Evolutionary conservation across 768 basidiomycete genomes (phyloP).

Genomic region (Mycena sanguinolenta): DNA sequence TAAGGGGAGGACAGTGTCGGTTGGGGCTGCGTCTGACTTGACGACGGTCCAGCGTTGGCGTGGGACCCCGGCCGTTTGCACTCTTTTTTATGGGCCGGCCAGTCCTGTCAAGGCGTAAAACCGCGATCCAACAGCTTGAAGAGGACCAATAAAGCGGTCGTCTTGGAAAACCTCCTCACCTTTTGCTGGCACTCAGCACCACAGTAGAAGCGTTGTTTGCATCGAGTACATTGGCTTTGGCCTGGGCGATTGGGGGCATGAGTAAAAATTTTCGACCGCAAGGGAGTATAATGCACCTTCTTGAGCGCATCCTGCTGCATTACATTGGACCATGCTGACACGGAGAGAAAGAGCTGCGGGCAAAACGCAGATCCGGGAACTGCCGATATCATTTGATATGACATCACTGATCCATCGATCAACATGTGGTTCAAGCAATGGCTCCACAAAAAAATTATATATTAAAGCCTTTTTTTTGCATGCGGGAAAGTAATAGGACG

Average conservation of each 20-base stretch:
- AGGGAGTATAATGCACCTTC: neutral
- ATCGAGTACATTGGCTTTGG: slow-evolving; percentile 13
- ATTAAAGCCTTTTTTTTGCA: no score
- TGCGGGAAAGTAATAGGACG: no score
- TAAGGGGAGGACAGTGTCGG: slow-evolving; percentile 3
- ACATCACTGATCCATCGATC: neutral
- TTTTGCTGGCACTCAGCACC: slow-evolving; percentile 23
- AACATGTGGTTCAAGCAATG: no score
- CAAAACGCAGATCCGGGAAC: neutral
- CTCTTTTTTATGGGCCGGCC: slow-evolving; percentile 23
- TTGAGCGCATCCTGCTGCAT: neutral
- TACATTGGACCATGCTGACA: slow-evolving; percentile 22
- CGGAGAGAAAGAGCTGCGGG: neutral
- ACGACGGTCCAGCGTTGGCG: neutral
- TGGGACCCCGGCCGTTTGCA: slow-evolving; percentile 17
- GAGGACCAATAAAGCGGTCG: no score
- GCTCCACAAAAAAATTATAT: no score
- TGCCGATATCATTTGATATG: neutral
- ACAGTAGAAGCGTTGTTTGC: slow-evolving; percentile 26
- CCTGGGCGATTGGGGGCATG: slow-evolving; percentile 1
- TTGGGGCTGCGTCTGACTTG: no score
- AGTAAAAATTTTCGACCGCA: neutral
- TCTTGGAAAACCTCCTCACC: neutral
- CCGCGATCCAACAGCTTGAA: no score
- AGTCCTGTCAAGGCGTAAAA: neutral